Base-by-base conservation (phyloP, 805 yeast genomes). In the Wickerhamomyces tratensis region DNA sequence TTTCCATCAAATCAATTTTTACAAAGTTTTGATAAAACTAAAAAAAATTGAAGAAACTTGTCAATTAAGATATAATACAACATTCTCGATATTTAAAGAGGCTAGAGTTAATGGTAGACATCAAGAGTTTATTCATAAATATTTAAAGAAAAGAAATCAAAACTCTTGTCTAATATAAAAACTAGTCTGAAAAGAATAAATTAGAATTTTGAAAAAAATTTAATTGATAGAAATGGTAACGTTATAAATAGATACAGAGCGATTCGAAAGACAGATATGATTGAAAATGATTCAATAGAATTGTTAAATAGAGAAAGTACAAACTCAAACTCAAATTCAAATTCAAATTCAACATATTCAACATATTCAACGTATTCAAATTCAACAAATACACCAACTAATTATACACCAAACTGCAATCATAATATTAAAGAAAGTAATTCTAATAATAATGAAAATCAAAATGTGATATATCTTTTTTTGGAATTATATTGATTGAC, bases 1-100 rank as follows among this genome's bases (percentile, higher is more conserved):
- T 87, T 88, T 73, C 97, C 97, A 31, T 86, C 96, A 64, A 85
- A 86, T 65, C 96, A 87, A 60, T 88, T 88, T 59, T 89, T 83
- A 25, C 67, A 75, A 52, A 83, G 93, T 68, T 86, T 89, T 63
- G 82, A 93, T 51, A 80, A 79, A 5, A 56, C 74, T 4, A 77
- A 74, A 40, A 74, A 74, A 78, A 43, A 88, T 84, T 54, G 86
- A 86, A 49, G 79, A 77, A 20, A 84, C 83, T 66, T 88, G 96
- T 63, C 64, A 75, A 37, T 57, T 72, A 51, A 83, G 79, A 64
- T 86, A 73, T 60, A 86, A 89, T 41, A 93, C 84, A 38, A 66
- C 77, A n/a, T 86, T 86, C 79, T 93, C 93, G 27, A 72, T 86
- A 35, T 70, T 86, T 75, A 69, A 72, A 57, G 86, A 86, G 68